phyloP scores from a whole-genome alignment of 495 filamentous ascomycete genomes.

The Lasiosphaeria ovina region DNA sequence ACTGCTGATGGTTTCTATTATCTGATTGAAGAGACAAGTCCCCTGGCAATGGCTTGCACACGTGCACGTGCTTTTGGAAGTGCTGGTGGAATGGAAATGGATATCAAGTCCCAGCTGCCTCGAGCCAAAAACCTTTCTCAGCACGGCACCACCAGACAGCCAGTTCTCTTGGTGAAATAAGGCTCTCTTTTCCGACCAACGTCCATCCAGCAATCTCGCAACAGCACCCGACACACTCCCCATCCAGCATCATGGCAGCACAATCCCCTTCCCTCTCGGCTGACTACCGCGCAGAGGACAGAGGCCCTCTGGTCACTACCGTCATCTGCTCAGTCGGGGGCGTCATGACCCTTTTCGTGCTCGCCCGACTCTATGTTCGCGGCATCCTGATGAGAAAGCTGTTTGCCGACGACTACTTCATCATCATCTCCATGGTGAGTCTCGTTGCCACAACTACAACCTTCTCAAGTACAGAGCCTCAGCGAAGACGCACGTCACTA shows the following conservation, averaged over 20 bases:
- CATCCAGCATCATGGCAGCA: neutral
- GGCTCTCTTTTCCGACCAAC: neutral
- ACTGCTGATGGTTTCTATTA: no score
- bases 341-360: constrained; percentile 25
- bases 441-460: neutral
- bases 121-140: neutral
- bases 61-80: neutral
- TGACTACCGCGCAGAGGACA: neutral
- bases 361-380: constrained; percentile 28
- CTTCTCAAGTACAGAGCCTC: neutral
- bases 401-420: constrained; percentile 26
- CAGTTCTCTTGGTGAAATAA: neutral
- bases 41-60: no score
- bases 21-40: no score
- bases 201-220: no score
- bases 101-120: neutral
- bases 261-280: neutral
- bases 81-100: neutral
- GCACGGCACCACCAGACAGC: neutral
- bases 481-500: neutral
- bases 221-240: no score
- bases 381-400: constrained; percentile 20
- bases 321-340: constrained; percentile 15
- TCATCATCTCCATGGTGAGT: constrained; percentile 21
- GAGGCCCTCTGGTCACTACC: neutral